Conservation (phyloP, 1,139 yeast species). For the Scheffersomyces stambukii region DNA sequence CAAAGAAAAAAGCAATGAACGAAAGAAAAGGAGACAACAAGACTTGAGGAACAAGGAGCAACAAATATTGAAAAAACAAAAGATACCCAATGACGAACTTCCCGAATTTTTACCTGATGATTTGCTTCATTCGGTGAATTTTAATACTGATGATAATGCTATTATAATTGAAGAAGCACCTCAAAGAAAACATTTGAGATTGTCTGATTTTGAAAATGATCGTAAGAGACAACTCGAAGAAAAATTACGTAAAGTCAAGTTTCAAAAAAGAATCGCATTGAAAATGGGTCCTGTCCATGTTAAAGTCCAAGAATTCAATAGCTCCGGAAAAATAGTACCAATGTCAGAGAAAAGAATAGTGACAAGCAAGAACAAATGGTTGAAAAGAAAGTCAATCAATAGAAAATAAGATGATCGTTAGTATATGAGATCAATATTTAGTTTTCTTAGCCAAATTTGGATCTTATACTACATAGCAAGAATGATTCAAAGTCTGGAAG, state of each 20-base stretch:
- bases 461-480: too few relatives aligned
- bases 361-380: slow-evolving; percentile 52
- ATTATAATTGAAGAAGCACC: slow-evolving; percentile 8
- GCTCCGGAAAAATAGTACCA: slow-evolving; percentile 38
- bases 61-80: slow-evolving; percentile 26
- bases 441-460: too few relatives aligned
- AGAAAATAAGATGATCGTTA: too few relatives aligned
- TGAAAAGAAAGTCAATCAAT: slow-evolving; percentile 50
- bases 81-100: slow-evolving; percentile 18
- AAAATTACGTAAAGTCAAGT: slow-evolving; percentile 23
- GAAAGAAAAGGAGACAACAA: slow-evolving; percentile 48
- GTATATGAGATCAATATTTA: too few relatives aligned
- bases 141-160: slow-evolving; percentile 8
- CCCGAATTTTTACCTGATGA: slow-evolving; percentile 53
- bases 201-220: slow-evolving; percentile 30
- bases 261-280: slow-evolving; percentile 39
- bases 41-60: slow-evolving; percentile 49
- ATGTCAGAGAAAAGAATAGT: slow-evolving; percentile 39
- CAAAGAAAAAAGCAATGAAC: slow-evolving; percentile 31
- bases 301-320: slow-evolving; percentile 28
- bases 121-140: slow-evolving; percentile 30
- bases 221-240: slow-evolving; percentile 16
- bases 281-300: slow-evolving; percentile 59
- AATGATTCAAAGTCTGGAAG: too few relatives aligned
- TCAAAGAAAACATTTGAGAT: slow-evolving; percentile 32